Conservation (phyloP, 768 basidiomycete genomes). For the Lactarius akahatsu region DNA sequence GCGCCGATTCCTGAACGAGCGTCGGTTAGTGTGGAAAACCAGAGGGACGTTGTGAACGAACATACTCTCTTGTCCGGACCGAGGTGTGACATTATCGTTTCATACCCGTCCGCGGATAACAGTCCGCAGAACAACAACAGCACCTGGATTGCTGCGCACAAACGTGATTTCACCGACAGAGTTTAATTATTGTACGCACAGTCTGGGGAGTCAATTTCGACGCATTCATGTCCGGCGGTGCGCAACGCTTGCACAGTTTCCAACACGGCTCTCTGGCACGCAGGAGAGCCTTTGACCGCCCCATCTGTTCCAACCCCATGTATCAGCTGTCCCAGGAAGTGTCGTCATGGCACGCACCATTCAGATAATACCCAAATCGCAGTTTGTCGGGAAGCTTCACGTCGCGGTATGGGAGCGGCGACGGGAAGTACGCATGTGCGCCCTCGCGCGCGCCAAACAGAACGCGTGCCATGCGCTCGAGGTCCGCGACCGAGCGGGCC, state of each 20-base stretch:
- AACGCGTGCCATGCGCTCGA: slow-evolving; percentile 57
- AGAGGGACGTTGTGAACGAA: too few species aligned
- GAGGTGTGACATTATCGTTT: slow-evolving; percentile 21
- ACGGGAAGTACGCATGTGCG: slow-evolving; percentile 34
- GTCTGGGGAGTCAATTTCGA: slow-evolving; percentile 38
- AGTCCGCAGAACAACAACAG: slow-evolving; percentile 17
- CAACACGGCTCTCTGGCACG: slow-evolving; percentile 38
- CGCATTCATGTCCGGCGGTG: slow-evolving; percentile 43
- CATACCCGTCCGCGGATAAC: slow-evolving; percentile 26
- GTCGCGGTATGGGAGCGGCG: slow-evolving; percentile 60
- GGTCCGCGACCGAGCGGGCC: slow-evolving; percentile 66
- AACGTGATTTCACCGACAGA: too few species aligned
- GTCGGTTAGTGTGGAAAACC: neutral
- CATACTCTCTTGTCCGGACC: slow-evolving; percentile 27
- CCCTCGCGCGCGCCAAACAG: slow-evolving; percentile 44
- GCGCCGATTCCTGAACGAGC: slow-evolving; percentile 18
- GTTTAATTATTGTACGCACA: slow-evolving; percentile 10
- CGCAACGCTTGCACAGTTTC: slow-evolving; percentile 40
- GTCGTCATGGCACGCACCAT: slow-evolving; percentile 39
- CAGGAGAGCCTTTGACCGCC: slow-evolving; percentile 24
- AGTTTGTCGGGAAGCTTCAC: slow-evolving; percentile 55
- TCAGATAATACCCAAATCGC: slow-evolving; percentile 71
- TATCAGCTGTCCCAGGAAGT: neutral
- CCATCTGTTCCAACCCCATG: slow-evolving; percentile 1
- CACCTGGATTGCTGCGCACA: slow-evolving; percentile 6